These are phyloP conservation scores for Telopea speciosissima DNA, from an alignment of 177 flowering plant genomes.

Conservation along the genomic window DNA sequence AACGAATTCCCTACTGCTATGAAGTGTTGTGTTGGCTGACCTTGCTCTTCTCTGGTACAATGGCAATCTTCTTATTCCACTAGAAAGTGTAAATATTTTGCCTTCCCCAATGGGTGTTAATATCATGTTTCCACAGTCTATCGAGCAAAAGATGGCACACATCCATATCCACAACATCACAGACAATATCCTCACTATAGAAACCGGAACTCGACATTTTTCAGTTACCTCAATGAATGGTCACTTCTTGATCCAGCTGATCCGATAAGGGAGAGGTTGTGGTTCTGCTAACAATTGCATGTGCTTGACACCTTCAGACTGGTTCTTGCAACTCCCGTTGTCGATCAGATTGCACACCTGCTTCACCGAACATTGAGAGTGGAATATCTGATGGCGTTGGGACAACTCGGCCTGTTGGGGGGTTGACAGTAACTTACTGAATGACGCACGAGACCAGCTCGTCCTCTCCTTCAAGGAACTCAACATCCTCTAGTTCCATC, in stretches of 20 bases:
- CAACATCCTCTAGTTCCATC: neutral
- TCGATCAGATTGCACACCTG: neutral
- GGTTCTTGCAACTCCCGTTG: neutral
- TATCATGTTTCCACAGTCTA: neutral
- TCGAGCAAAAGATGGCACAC: neutral
- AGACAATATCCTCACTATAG: neutral
- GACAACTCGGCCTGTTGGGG: neutral
- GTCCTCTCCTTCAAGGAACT: neutral
- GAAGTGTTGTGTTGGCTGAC: too few species aligned
- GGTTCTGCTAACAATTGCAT: neutral
- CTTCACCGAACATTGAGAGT: neutral
- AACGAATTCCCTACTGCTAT: too few species aligned
- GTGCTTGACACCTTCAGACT: neutral
- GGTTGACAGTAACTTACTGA: too few species aligned
- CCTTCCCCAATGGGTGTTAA: neutral
- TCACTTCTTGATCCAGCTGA: too few species aligned
- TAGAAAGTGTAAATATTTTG: neutral
- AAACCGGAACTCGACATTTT: too few species aligned
- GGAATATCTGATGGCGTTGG: neutral
- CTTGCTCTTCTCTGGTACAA: too few species aligned
- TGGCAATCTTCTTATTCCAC: too few species aligned
- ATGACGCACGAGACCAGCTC: neutral
- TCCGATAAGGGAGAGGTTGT: too few species aligned
- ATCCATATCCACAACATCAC: slow-evolving; percentile 5
- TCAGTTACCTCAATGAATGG: too few species aligned